Percentiles rank a stretch among this genome's conserved stretches.
phyloP scores from a whole-genome alignment of 2,329 filamentous ascomycete genomes.

The Colletotrichum abscissum region DNA sequence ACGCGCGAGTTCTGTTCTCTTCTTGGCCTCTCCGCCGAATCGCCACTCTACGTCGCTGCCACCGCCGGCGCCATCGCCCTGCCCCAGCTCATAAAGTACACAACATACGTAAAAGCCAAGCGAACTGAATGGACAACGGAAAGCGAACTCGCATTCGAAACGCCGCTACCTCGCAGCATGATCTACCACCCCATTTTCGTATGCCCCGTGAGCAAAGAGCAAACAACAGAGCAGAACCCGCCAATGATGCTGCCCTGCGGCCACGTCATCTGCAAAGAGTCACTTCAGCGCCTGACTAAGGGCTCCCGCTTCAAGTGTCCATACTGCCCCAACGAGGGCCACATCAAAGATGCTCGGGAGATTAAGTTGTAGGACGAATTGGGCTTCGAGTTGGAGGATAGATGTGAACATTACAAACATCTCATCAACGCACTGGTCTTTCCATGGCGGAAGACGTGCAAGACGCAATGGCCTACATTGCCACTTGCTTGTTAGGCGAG shows the following conservation, averaged over 20 bases:
- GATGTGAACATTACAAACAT: background rate
- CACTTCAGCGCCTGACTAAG: constrained; percentile 82
- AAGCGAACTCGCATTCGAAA: constrained; percentile 87
- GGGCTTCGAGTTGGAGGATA: background rate
- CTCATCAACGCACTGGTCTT: constrained; percentile 1
- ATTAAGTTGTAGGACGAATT: constrained; percentile 67
- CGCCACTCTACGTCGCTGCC: constrained; percentile 90
- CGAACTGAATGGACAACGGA: constrained; percentile 95
- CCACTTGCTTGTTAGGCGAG: background rate
- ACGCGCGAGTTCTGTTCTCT: constrained; percentile 95
- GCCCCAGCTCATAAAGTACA: constrained; percentile 88
- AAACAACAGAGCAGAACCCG: constrained; percentile 91
- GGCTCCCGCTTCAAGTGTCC: constrained; percentile 91
- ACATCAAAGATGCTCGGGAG: constrained; percentile 79
- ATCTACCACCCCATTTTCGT: constrained; percentile 97
- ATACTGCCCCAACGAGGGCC: constrained; percentile 90
- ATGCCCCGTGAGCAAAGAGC: constrained; percentile 96
- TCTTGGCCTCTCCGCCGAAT: constrained; percentile 89
- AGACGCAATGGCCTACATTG: background rate
- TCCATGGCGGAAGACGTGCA: background rate
- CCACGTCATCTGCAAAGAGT: constrained; percentile 91
- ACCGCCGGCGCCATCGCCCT: constrained; percentile 94
- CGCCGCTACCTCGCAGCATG: constrained; percentile 68
- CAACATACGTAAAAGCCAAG: constrained; percentile 87
- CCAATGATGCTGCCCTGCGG: constrained; percentile 98